A percentile compares a stretch with the other conserved stretches of the same genome.
Evolutionary conservation across 2,329 filamentous ascomycete genomes (phyloP).

Genomic region (Lasiodiplodia citricola): DNA sequence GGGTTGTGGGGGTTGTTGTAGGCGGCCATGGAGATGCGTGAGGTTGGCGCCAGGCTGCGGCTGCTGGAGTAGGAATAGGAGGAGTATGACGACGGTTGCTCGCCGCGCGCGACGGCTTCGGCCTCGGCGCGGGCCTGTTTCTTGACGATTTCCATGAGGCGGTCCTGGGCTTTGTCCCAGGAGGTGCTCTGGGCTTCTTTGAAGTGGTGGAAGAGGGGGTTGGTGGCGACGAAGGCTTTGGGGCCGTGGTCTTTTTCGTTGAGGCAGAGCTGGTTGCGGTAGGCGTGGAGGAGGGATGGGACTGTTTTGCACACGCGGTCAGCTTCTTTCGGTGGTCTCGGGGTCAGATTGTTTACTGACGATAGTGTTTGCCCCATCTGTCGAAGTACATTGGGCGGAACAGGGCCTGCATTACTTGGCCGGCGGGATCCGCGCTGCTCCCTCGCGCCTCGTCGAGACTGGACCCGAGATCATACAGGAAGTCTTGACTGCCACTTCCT

Average conservation of each 20-base stretch:
- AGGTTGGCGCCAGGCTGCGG: not conserved
- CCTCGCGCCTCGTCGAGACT: constrained; percentile 26
- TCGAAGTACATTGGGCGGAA: constrained; percentile 45
- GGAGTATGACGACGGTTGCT: not conserved
- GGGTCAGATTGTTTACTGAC: not conserved
- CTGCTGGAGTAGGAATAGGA: not conserved
- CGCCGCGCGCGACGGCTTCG: constrained; percentile 29
- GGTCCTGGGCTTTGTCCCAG: not conserved
- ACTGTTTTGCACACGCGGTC: constrained; percentile 34
- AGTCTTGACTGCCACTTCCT: constrained; percentile 52
- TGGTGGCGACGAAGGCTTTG: constrained; percentile 58
- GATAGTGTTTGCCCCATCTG: constrained; percentile 64
- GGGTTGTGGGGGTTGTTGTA: constrained; percentile 52
- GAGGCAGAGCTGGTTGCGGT: constrained; percentile 64
- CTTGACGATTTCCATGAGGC: not conserved
- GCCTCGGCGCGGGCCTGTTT: constrained; percentile 28
- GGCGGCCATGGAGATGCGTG: constrained; percentile 44
- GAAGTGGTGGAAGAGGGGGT: constrained; percentile 57
- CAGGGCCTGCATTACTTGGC: constrained; percentile 60
- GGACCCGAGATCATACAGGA: constrained; percentile 57
- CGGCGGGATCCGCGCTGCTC: constrained; percentile 43
- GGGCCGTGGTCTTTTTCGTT: constrained; percentile 67
- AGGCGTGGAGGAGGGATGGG: constrained; percentile 61
- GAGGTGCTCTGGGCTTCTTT: constrained; percentile 34
- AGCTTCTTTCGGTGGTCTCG: not conserved